Evolutionary conservation across 2,329 filamentous ascomycete genomes (phyloP).

Genomic region (Cadophora gregata): DNA sequence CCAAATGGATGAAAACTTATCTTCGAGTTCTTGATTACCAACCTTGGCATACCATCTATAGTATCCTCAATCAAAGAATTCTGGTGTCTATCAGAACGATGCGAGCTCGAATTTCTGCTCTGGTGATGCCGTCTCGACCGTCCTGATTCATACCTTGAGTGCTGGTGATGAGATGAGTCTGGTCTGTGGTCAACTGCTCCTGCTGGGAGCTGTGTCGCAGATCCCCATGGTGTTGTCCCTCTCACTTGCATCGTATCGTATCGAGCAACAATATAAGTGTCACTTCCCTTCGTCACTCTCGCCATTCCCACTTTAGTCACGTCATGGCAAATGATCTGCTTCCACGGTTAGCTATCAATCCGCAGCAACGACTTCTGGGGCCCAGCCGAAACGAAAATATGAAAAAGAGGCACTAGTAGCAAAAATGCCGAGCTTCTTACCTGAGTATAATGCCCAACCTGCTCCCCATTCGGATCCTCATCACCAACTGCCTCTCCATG

Average conservation of each 20-base stretch:
- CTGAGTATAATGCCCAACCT: background rate
- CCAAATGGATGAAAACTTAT: background rate
- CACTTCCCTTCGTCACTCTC: background rate
- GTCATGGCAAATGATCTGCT: background rate
- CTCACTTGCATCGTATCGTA: background rate
- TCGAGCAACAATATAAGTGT: background rate
- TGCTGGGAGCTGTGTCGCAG: background rate
- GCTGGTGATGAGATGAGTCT: background rate
- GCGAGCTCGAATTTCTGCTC: background rate
- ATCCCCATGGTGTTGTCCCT: background rate
- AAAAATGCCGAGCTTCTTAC: background rate
- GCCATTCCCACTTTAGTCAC: slow-evolving; percentile 5
- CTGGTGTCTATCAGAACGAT: background rate
- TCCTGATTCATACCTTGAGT: background rate
- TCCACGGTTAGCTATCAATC: too few species aligned
- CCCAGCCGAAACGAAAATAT: too few species aligned
- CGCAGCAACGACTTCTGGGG: too few species aligned
- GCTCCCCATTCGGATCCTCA: background rate
- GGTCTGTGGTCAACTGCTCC: background rate
- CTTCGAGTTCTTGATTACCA: background rate
- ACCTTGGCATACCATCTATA: background rate
- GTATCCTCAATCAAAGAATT: background rate
- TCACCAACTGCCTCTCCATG: background rate
- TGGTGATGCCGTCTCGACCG: background rate
- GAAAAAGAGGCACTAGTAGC: too few species aligned